Percentiles rank a stretch among this genome's conserved stretches.
Evolutionary conservation across 345 rosid species (phyloP).

Genomic region (Rubroshorea leprosula): DNA sequence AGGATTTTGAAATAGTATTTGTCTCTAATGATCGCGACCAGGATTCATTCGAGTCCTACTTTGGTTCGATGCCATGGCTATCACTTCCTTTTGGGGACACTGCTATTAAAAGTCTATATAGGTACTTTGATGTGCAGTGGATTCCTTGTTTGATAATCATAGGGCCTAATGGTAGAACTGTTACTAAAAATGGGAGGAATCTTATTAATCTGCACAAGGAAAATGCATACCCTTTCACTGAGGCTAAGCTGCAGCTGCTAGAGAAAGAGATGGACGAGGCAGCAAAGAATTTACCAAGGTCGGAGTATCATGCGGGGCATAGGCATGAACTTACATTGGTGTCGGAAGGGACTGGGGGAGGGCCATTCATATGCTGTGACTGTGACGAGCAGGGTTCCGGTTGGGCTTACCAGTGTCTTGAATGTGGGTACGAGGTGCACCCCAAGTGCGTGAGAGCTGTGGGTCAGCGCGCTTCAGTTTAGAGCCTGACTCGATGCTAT

Average conservation of each 20-base stretch:
- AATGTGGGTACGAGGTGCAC: too few relatives aligned
- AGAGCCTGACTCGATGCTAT: too few relatives aligned
- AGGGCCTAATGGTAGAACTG: constrained; percentile 60
- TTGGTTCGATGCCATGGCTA: constrained; percentile 47
- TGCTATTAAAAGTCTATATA: constrained; percentile 24
- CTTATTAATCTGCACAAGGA: constrained; percentile 40
- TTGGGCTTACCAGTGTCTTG: constrained; percentile 46
- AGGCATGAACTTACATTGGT: constrained; percentile 45
- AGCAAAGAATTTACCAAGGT: constrained; percentile 32
- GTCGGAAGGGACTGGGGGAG: constrained; percentile 45
- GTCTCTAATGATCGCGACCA: constrained; percentile 42
- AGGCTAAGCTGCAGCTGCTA: constrained; percentile 24
- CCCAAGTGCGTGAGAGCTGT: too few relatives aligned
- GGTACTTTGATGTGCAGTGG: constrained; percentile 41
- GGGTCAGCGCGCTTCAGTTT: too few relatives aligned
- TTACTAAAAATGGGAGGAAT: constrained; percentile 43
- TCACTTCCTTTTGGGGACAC: constrained; percentile 50
- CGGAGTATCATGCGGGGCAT: constrained; percentile 39
- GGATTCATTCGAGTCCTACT: constrained; percentile 31
- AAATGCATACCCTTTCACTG: constrained; percentile 47
- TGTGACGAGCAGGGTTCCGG: constrained; percentile 55
- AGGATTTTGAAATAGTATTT: constrained; percentile 46
- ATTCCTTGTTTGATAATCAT: constrained; percentile 50
- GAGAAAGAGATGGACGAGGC: constrained; percentile 42
- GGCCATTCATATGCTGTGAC: constrained; percentile 48